Conservation (phyloP, 179 eudicot species). For the Beta corolliflora region DNA sequence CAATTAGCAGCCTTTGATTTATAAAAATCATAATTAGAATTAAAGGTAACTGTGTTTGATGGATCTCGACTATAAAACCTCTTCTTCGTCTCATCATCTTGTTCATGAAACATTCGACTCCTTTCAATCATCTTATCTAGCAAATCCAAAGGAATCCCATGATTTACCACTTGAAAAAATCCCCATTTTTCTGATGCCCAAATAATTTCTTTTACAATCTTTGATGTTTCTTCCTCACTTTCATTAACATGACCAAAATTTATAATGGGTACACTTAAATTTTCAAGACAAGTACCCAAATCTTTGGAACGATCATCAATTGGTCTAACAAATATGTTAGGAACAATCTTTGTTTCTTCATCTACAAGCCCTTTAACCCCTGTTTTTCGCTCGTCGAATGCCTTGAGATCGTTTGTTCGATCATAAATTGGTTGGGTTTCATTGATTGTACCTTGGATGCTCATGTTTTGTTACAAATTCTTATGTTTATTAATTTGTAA, state of each 20-base stretch:
- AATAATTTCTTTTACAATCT: background rate
- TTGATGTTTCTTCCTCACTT: background rate
- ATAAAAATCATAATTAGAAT: slow-evolving; percentile 28
- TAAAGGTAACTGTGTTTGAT: background rate
- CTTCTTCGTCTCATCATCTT: slow-evolving; percentile 13
- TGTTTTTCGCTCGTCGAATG: slow-evolving; percentile 21
- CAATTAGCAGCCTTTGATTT: slow-evolving; percentile 21
- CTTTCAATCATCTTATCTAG: slow-evolving; percentile 15
- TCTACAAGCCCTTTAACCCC: slow-evolving; percentile 29
- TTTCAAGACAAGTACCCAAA: background rate
- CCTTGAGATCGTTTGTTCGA: slow-evolving; percentile 23
- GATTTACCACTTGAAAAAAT: slow-evolving; percentile 28
- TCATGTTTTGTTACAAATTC: background rate
- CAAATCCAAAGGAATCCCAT: slow-evolving; percentile 15
- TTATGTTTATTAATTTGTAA: background rate
- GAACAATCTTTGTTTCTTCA: slow-evolving; percentile 8
- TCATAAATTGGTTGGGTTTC: slow-evolving; percentile 5
- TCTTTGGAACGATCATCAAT: slow-evolving; percentile 4
- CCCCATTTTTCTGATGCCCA: slow-evolving; percentile 26
- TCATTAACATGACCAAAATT: slow-evolving; percentile 7
- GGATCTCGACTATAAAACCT: background rate
- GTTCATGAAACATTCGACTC: slow-evolving; percentile 20
- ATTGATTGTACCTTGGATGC: background rate
- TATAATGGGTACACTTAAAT: slow-evolving; percentile 17
- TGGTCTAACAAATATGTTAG: slow-evolving; percentile 21